Base-by-base conservation (phyloP, 768 basidiomycete genomes). In the Pulveroboletus sp. region DNA sequence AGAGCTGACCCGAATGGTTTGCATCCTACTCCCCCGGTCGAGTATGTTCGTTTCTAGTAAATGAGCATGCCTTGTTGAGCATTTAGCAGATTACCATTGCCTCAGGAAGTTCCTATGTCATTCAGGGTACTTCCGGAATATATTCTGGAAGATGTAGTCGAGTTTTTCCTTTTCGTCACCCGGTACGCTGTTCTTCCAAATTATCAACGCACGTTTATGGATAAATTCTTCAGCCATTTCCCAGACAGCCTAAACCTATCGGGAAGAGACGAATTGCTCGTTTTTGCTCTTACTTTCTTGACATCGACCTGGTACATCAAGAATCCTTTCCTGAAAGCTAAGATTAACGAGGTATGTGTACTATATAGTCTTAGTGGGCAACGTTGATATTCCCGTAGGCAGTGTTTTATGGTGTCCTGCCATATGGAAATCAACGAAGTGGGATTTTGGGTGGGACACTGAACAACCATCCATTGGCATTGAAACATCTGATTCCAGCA, bases 271-370 rank as follows among this genome's bases (percentile, higher is more conserved):
- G 93, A 93, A 57, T 72, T 98, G 13, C 72, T 98, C 58, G 80
- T 84, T 1, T 98, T 97, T 69, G 79, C 84, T 17, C 71, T 99
- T 57, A 93, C 91, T 2, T 97, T 97, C 77, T 72, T 99, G 53
- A 82, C 86, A 6, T 93, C 91, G 33, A 95, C 94, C 0, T 93
- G 91, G 81, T 98, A 93, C 66, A 94, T 99, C 76, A 96, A 96
- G 74, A 99, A 98, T 59, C 96, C 96, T 0, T 97, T 95, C 76
- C 67, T 99, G 59, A 97, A 97, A 70, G 83, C 92, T 17, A 95
- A 97, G 69, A 87, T 98, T 53, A 93, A 97, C 56, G 90, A 96
- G 64, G 92, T 93, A 55, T 39, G 76, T 38, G 54, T 6, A 26
- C 27, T 36, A 21, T 14, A 33, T 18, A n/a, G 18, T n/a, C 14